phyloP scores from a whole-genome alignment of 345 rosid genomes.

The Aquilaria sinensis region DNA sequence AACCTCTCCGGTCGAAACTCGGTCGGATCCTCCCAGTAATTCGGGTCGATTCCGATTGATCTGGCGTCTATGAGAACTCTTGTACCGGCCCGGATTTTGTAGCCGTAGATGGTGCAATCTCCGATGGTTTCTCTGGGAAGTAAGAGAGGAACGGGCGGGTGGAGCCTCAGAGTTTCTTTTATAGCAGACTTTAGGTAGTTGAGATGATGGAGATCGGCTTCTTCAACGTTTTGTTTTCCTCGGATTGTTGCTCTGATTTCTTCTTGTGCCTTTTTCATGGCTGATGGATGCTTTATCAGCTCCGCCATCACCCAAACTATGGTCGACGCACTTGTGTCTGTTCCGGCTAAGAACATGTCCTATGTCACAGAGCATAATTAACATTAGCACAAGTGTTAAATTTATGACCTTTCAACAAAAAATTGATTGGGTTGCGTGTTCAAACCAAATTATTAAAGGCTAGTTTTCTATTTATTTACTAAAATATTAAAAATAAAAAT shows the following conservation, averaged over 20 bases:
- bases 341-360: conserved; percentile 43
- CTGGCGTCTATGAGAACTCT: conserved; percentile 25
- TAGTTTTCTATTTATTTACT: no score
- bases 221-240: conserved; percentile 20
- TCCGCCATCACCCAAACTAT: conserved; percentile 36
- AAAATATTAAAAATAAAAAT: no score
- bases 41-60: conserved; percentile 23
- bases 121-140: conserved; percentile 35
- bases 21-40: conserved; percentile 27
- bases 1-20: conserved; percentile 45
- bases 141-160: conserved; percentile 29
- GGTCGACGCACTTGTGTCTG: conserved; percentile 25
- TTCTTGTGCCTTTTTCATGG: conserved; percentile 24
- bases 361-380: not conserved
- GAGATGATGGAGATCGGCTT: conserved; percentile 25
- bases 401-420: no score
- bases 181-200: conserved; percentile 22
- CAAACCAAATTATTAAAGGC: no score
- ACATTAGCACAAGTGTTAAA: no score
- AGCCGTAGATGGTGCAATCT: conserved; percentile 21
- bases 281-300: conserved; percentile 24
- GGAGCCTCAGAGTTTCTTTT: conserved; percentile 32
- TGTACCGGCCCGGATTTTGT: conserved; percentile 31
- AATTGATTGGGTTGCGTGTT: no score
- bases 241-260: conserved; percentile 23